These are phyloP conservation scores for Ophiostoma populinum DNA, from an alignment of 2,329 filamentous ascomycete genomes.

Conservation along the genomic window DNA sequence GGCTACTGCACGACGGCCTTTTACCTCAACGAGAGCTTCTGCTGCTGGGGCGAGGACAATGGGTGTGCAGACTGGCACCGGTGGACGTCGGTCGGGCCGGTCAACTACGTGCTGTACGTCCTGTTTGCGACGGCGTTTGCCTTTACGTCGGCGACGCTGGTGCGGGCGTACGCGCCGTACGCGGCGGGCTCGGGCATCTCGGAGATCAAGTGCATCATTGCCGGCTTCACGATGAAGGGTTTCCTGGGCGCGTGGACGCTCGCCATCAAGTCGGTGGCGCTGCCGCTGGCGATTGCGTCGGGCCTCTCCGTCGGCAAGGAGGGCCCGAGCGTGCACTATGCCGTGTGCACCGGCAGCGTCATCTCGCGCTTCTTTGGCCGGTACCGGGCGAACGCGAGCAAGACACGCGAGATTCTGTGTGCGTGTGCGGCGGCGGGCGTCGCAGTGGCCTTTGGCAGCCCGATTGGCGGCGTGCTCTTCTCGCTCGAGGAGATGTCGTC, in stretches of 20 bases:
- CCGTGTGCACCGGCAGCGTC: conserved; percentile 92
- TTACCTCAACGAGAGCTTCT: conserved; percentile 94
- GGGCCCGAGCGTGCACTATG: conserved; percentile 96
- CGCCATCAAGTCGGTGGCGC: conserved; percentile 78
- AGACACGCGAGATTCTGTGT: conserved; percentile 86
- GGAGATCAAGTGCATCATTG: conserved; percentile 98
- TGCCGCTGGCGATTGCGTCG: conserved; percentile 84
- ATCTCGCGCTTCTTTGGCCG: conserved; percentile 87
- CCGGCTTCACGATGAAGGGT: conserved; percentile 97
- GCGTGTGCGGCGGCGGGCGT: conserved; percentile 91
- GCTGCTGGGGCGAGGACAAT: conserved; percentile 89
- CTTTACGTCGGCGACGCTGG: conserved; percentile 63
- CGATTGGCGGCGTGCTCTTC: conserved; percentile 91
- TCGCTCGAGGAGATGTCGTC: conserved; percentile 96
- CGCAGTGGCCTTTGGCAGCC: conserved; percentile 90
- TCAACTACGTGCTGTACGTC: conserved; percentile 83
- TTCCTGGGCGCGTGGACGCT: conserved; percentile 87
- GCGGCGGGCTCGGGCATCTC: conserved; percentile 93
- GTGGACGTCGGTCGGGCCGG: conserved; percentile 62
- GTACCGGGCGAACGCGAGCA: conserved; percentile 79
- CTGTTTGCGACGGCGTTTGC: conserved; percentile 72
- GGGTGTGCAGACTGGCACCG: conserved; percentile 78
- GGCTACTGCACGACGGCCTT: conserved; percentile 93
- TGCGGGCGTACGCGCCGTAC: conserved; percentile 86
- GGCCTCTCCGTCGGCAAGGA: conserved; percentile 93